A percentile compares a stretch with the other conserved stretches of the same genome.
These are phyloP conservation scores for Cladophialophora chaetospira DNA, from an alignment of 2,329 filamentous ascomycete genomes.

Conservation along the genomic window DNA sequence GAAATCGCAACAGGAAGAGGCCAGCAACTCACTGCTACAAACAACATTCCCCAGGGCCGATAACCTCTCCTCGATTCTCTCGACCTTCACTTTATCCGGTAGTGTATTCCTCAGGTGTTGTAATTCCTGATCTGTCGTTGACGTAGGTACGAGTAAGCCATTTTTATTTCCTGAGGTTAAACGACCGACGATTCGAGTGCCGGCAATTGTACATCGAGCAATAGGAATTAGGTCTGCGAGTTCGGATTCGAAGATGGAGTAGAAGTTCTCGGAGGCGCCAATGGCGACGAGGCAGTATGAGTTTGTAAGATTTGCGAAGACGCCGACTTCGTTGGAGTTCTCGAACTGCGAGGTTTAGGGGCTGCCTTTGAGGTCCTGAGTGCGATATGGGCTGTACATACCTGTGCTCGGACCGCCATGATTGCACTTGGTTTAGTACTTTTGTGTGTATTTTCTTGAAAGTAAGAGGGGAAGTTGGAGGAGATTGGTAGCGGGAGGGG, in stretches of 20 bases:
- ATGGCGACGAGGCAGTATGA: constrained; percentile 93
- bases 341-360: constrained; percentile 39
- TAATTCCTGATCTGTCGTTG: constrained; percentile 95
- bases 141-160: constrained; percentile 92
- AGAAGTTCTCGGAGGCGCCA: constrained; percentile 97
- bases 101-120: constrained; percentile 95
- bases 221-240: constrained; percentile 97
- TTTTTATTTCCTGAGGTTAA: constrained; percentile 96
- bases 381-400: neutral
- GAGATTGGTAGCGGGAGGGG: neutral
- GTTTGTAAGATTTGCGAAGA: constrained; percentile 96
- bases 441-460: too few species aligned
- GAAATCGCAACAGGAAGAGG: neutral
- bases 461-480: too few species aligned
- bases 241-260: constrained; percentile 97
- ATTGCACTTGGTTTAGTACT: neutral
- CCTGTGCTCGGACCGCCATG: constrained; percentile 30
- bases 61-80: constrained; percentile 95
- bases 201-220: constrained; percentile 93
- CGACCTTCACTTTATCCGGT: constrained; percentile 88
- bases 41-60: constrained; percentile 89
- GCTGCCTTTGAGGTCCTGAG: neutral
- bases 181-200: constrained; percentile 92
- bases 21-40: constrained; percentile 43
- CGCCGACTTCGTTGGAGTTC: constrained; percentile 70